Evolutionary conservation across 768 basidiomycete species (phyloP).

Genomic region (Leucosporidium scottii): DNA sequence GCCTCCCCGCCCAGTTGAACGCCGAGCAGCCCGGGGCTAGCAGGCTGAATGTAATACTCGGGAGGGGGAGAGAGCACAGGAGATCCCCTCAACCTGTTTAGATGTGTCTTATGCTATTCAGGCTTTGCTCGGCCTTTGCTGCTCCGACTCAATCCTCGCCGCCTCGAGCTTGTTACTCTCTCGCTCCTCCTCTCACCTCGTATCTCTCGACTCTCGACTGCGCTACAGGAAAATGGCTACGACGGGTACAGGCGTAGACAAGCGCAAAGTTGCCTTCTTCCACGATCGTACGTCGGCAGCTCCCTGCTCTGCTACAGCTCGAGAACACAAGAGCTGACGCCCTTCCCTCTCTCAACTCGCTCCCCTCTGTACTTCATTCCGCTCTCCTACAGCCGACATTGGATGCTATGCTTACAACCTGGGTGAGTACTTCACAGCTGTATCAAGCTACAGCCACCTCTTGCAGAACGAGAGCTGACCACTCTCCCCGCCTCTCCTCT

Average conservation of each 20-base stretch:
- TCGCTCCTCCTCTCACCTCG: no score
- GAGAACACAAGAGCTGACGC: background rate
- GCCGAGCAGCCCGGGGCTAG: no score
- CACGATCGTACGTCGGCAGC: constrained; percentile 18
- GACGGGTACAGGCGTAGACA: constrained; percentile 1
- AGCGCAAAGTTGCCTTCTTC: constrained; percentile 29
- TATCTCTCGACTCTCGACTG: no score
- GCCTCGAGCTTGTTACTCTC: no score
- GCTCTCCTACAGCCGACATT: constrained; percentile 19
- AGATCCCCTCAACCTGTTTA: no score
- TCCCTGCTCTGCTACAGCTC: background rate
- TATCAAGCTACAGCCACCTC: background rate
- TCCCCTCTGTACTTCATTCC: background rate
- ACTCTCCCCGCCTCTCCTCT: background rate
- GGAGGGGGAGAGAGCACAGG: no score
- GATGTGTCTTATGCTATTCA: no score
- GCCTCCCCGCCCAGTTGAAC: no score
- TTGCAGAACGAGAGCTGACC: no score
- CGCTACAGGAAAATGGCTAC: background rate
- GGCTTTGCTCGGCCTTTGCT: no score
- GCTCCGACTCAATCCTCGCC: no score
- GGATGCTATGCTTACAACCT: constrained; percentile 33
- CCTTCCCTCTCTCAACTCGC: background rate
- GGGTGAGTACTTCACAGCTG: constrained; percentile 6
- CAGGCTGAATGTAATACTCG: no score